These are phyloP conservation scores for Lasiodiplodia citricola DNA, from an alignment of 2,329 filamentous ascomycete genomes.

Conservation along the genomic window DNA sequence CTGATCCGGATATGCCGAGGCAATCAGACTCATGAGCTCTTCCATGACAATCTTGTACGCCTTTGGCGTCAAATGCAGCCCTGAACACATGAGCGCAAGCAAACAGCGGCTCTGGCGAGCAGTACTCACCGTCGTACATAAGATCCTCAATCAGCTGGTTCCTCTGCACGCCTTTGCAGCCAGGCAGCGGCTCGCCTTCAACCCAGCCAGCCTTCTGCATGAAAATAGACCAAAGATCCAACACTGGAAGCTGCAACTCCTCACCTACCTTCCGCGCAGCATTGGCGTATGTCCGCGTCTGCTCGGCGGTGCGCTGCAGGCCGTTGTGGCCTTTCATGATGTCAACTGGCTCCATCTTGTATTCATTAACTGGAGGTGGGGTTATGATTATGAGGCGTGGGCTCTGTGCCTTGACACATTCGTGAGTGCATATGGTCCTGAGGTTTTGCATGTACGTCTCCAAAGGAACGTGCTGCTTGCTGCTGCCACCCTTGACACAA, in stretches of 20 bases:
- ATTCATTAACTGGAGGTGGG: slow-evolving; percentile 82
- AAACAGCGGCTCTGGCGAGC: not conserved
- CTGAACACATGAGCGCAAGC: slow-evolving; percentile 36
- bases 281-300: slow-evolving; percentile 67
- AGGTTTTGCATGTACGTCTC: slow-evolving; percentile 77
- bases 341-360: slow-evolving; percentile 62
- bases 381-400: slow-evolving; percentile 78
- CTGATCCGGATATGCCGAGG: slow-evolving; percentile 60
- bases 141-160: slow-evolving; percentile 61
- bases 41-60: slow-evolving; percentile 63
- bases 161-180: slow-evolving; percentile 63
- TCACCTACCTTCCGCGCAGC: slow-evolving; percentile 69
- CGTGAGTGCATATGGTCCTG: slow-evolving; percentile 72
- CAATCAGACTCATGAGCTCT: slow-evolving; percentile 59
- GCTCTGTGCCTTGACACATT: slow-evolving; percentile 69
- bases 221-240: slow-evolving; percentile 81
- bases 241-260: slow-evolving; percentile 62
- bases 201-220: slow-evolving; percentile 68
- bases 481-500: slow-evolving; percentile 65
- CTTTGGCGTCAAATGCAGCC: slow-evolving; percentile 62
- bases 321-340: slow-evolving; percentile 42
- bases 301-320: slow-evolving; percentile 61
- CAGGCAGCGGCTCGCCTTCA: slow-evolving; percentile 54
- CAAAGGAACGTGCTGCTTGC: slow-evolving; percentile 78
- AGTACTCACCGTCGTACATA: slow-evolving; percentile 60